phyloP scores from a whole-genome alignment of 106 monocot genomes.

The Phalaenopsis aphrodite region DNA sequence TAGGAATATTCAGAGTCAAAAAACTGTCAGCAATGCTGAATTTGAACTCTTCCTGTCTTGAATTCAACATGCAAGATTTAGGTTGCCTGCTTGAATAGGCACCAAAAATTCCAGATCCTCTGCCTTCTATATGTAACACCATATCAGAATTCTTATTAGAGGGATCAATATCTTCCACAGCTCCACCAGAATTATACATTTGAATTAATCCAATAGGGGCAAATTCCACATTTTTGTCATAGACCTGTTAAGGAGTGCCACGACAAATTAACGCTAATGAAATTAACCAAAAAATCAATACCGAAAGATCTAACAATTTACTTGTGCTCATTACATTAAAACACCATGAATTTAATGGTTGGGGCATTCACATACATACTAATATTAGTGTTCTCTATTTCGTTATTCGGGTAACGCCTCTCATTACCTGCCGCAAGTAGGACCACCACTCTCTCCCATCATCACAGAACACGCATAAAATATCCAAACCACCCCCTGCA shows the following conservation, averaged over 20 bases:
- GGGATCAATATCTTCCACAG: slow-evolving; percentile 20
- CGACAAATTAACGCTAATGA: neutral
- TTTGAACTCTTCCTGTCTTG: slow-evolving; percentile 20
- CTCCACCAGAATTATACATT: slow-evolving; percentile 48
- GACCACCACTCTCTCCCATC: too few relatives aligned
- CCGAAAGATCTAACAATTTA: neutral
- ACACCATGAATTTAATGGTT: too few relatives aligned
- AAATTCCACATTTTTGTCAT: slow-evolving; percentile 23
- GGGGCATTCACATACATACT: too few relatives aligned
- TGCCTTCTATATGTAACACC: slow-evolving; percentile 21
- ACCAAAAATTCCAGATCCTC: slow-evolving; percentile 36
- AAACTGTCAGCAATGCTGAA: slow-evolving; percentile 14
- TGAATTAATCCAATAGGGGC: slow-evolving; percentile 37
- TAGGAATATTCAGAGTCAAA: slow-evolving; percentile 30
- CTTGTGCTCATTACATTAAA: neutral
- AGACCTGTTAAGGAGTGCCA: slow-evolving; percentile 4
- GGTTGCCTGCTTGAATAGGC: slow-evolving; percentile 35
- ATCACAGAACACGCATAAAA: too few relatives aligned
- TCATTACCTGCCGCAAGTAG: too few relatives aligned
- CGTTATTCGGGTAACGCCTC: too few relatives aligned
- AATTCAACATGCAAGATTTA: slow-evolving; percentile 22
- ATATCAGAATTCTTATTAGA: neutral
- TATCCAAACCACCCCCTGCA: too few relatives aligned
- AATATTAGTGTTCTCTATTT: too few relatives aligned
- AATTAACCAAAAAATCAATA: neutral